Base-by-base conservation (phyloP, 2,329 filamentous ascomycete genomes). In the Huntiella decipiens region DNA sequence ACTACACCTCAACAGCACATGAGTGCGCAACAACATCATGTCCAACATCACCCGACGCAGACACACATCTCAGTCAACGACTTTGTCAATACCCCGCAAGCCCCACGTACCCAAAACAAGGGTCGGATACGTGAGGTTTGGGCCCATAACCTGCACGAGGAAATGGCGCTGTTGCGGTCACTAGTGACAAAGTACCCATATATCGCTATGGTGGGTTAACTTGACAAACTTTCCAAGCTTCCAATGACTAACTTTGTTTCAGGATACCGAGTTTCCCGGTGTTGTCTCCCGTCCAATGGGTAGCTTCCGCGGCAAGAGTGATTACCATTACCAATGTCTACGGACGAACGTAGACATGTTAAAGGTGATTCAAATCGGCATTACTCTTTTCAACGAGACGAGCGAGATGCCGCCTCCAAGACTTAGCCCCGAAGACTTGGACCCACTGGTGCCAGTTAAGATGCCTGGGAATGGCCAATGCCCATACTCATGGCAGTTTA, bases 241-340 rank as follows among this genome's bases (percentile, higher is more conserved):
- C 16, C 6, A 5, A 19, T 34, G 31, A 39, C 48, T 52, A 48
- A 50, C 41, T 15, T 33, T 31, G 47, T 52, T 48, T 44, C 58
- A 94, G 87, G 91, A 98, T 60, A 95, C 91, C 17, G 88, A 96
- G 60, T 98, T 98, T 55, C 91, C 91, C n/a, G 91, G 91, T 48
- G 86, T 98, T 45, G 88, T 98, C 45, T 85, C 88, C 19, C 76
- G 91, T 54, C 91, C 91, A 2, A 96, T 98, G 71, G 91, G 91
- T 42, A 77, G 81, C 47, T 98, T 98, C 61, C 77, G 82, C 50
- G 91, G 83, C 49, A 96, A 95, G 65, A 91, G 86, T 53, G 88
- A 95, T 56, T 98, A 98, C 59, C 91, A 98, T 60, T 98, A 98
- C 64, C 91, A 98, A 67, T 96, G 88, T 50, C 71, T 98, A 40